Evolutionary conservation across 805 yeast species (phyloP).

Genomic region (Kluyveromyces siamensis): DNA sequence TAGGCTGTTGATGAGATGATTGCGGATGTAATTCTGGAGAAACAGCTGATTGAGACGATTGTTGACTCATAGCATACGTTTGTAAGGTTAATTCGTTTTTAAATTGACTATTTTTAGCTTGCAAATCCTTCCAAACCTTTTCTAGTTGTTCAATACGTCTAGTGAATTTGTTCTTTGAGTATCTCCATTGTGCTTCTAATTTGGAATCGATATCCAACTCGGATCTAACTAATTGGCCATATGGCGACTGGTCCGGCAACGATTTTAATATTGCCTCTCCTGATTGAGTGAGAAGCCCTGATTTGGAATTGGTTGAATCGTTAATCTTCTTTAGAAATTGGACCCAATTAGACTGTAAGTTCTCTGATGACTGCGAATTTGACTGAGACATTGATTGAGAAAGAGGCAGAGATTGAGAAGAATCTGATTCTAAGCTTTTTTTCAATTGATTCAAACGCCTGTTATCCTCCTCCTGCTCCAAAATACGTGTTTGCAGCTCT

Average conservation of each 20-base stretch:
- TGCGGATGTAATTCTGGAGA: background rate
- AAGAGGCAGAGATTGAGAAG: background rate
- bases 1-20: background rate
- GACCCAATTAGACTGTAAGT: slow-evolving; percentile 1
- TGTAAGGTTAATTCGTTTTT: slow-evolving; percentile 15
- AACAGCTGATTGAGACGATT: background rate
- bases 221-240: slow-evolving; percentile 18
- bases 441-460: slow-evolving; percentile 17
- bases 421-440: slow-evolving; percentile 9
- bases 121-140: slow-evolving; percentile 16
- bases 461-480: slow-evolving; percentile 14
- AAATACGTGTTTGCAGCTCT: slow-evolving; percentile 14
- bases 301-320: slow-evolving; percentile 17
- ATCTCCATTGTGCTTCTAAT: slow-evolving; percentile 19
- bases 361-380: slow-evolving; percentile 5
- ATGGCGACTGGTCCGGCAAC: slow-evolving; percentile 15
- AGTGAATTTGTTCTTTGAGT: slow-evolving; percentile 11
- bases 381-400: background rate
- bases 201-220: slow-evolving; percentile 20
- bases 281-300: slow-evolving; percentile 17
- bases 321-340: slow-evolving; percentile 15
- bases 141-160: slow-evolving; percentile 18
- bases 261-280: slow-evolving; percentile 21
- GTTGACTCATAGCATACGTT: slow-evolving; percentile 11
- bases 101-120: slow-evolving; percentile 15